These are phyloP conservation scores for Zymoseptoria tritici DNA, from an alignment of 2,329 filamentous ascomycete genomes.

Conservation along the genomic window DNA sequence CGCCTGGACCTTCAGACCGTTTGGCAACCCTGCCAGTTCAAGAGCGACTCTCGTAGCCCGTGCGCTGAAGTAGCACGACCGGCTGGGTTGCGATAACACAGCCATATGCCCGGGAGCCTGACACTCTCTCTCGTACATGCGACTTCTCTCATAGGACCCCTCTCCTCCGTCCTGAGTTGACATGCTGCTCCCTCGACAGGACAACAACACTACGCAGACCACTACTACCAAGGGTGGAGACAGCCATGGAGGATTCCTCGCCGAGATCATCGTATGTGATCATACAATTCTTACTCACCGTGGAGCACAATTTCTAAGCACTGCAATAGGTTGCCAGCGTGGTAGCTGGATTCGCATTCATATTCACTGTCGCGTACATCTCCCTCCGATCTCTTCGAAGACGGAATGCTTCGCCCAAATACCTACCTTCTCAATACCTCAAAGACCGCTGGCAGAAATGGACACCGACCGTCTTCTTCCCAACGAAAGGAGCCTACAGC, in stretches of 20 bases:
- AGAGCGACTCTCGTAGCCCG: background rate
- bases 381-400: constrained; percentile 12
- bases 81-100: background rate
- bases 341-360: constrained; percentile 8
- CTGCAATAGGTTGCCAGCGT: constrained; percentile 11
- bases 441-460: constrained; percentile 29
- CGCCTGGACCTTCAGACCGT: background rate
- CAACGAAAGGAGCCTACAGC: constrained; percentile 25
- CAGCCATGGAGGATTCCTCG: background rate
- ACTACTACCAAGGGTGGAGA: background rate
- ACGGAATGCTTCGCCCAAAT: constrained; percentile 23
- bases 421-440: constrained; percentile 26
- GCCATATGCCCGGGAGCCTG: background rate
- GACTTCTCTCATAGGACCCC: background rate
- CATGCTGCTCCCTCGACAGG: background rate
- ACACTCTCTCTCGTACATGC: background rate
- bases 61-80: background rate
- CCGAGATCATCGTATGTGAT: background rate
- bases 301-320: background rate
- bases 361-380: constrained; percentile 6
- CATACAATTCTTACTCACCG: background rate
- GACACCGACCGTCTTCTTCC: constrained; percentile 18
- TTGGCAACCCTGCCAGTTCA: background rate
- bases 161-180: background rate
- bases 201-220: background rate